phyloP scores from a whole-genome alignment of 2,329 filamentous ascomycete genomes.

The Hymenoscyphus repandus region DNA sequence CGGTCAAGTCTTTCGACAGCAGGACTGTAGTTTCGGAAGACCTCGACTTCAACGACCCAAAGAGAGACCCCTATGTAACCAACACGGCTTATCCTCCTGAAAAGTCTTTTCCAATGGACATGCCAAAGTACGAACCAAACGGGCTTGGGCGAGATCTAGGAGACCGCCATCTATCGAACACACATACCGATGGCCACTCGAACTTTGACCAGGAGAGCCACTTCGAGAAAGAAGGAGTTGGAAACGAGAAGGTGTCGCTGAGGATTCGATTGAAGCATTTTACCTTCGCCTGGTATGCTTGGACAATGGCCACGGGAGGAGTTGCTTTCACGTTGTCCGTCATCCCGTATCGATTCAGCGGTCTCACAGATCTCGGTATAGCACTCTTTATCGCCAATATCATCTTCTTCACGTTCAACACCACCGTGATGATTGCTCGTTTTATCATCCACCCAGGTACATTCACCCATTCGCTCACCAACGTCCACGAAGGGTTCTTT shows the following conservation, averaged over 20 bases:
- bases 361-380: constrained; percentile 58
- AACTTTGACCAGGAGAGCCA: constrained; percentile 1
- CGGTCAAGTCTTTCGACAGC: constrained; percentile 7
- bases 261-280: constrained; percentile 22
- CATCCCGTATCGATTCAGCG: constrained; percentile 59
- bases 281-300: constrained; percentile 56
- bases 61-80: background rate
- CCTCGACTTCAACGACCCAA: background rate
- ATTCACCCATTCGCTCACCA: constrained; percentile 51
- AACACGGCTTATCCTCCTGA: background rate
- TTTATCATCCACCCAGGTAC: constrained; percentile 56
- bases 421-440: constrained; percentile 48
- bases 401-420: constrained; percentile 55
- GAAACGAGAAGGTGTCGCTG: constrained; percentile 5
- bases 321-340: constrained; percentile 59
- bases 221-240: background rate
- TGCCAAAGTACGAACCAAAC: background rate
- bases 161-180: background rate
- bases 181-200: constrained; percentile 9
- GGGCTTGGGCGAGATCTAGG: background rate
- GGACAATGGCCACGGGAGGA: constrained; percentile 71
- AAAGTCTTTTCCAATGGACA: background rate
- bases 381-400: constrained; percentile 67
- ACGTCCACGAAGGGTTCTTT: constrained; percentile 66
- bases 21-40: constrained; percentile 8